Evolutionary conservation across 176 grass and related monocot genomes (phyloP), one percentile per base, ranked within the genome.

Genomic region (Guadua angustifolia): DNA sequence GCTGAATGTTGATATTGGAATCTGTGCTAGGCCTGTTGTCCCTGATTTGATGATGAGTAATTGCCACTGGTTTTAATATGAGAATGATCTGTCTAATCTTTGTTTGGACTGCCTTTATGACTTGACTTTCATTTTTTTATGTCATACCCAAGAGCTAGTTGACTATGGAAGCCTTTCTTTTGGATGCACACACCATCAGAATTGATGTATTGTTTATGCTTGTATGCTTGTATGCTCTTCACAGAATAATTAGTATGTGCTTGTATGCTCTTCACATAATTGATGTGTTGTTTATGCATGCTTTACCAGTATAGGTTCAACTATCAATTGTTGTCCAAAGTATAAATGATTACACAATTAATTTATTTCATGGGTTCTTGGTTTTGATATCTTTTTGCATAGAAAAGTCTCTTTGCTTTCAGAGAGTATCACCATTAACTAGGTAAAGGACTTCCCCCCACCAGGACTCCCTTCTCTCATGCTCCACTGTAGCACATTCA

Each of bases 161-260:
- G 26, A 47, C 4, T 9, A n/a, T 51, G 19, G 71, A 82, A 52
- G 56, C 16, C 6, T 47, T 59, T 87, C 42, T 77, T 62, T 51
- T 43, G 17, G 11, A 39, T 32, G 0, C 4, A 14, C 8, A 46
- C 47, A 36, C 46, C 36, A 52, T 73, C 38, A 45, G 38, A 44
- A 75, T 75, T n/a, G n/a, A n/a, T n/a, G n/a, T n/a, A n/a, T n/a
- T n/a, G n/a, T n/a, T n/a, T n/a, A n/a, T n/a, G n/a, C n/a, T n/a
- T n/a, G n/a, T n/a, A n/a, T n/a, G n/a, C n/a, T n/a, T n/a, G n/a
- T n/a, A n/a, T n/a, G n/a, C n/a, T n/a, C n/a, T n/a, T n/a, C n/a
- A n/a, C n/a, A n/a, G n/a, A 38, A 66, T 38, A 67, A 32, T 25
- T 75, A 8, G 21, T 17, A 47, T 70, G 25, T 47, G 60, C 62